A percentile compares a stretch with the other conserved stretches of the same genome.
phyloP scores from a whole-genome alignment of 352 stramenopile genomes.

The Pythium sukuiense region DNA sequence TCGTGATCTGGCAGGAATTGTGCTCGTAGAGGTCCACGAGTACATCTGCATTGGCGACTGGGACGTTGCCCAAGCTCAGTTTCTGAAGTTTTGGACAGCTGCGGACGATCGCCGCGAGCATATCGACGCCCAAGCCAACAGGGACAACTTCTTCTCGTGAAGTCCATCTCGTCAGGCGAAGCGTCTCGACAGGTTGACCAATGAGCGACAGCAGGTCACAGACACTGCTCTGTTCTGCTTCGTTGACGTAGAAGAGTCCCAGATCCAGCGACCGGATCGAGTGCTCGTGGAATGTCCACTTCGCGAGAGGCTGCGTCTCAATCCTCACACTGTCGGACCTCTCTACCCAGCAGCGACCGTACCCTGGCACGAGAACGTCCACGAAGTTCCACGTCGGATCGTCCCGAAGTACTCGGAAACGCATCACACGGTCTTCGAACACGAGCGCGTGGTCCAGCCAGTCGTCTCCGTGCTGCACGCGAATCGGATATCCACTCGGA shows the following conservation, averaged over 20 bases:
- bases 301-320: not conserved
- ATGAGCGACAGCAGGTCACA: not conserved
- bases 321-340: not conserved
- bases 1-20: not conserved
- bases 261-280: not conserved
- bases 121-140: not conserved
- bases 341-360: slow-evolving; percentile 12
- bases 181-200: not conserved
- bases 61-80: not conserved
- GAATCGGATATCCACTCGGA: not conserved
- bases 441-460: not conserved
- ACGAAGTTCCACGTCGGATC: slow-evolving; percentile 9
- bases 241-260: not conserved
- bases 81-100: not conserved
- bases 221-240: not conserved
- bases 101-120: not conserved
- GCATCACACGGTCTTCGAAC: not conserved
- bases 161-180: not conserved
- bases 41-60: not conserved
- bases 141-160: not conserved
- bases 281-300: slow-evolving; percentile 7
- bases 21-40: not conserved
- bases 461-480: slow-evolving; percentile 1
- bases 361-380: slow-evolving; percentile 9
- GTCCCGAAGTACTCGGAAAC: slow-evolving; percentile 1